Percentiles rank a stretch among this genome's conserved stretches.
Conservation (phyloP, 129 eudicot species). For the Flaveria bidentis region DNA sequence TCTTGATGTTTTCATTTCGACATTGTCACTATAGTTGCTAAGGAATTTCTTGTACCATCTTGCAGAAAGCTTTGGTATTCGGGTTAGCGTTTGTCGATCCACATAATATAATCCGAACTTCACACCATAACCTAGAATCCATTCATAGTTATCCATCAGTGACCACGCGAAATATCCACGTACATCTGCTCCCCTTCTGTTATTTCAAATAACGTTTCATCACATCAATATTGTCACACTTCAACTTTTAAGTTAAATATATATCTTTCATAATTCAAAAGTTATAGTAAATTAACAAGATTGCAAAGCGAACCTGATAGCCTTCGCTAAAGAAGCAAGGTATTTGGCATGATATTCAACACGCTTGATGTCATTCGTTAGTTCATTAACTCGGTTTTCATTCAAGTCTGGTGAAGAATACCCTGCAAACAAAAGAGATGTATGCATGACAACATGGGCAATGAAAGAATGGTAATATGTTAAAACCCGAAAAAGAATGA, state of each 20-base stretch:
- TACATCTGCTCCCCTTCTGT: constrained; percentile 73
- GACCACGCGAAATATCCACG: constrained; percentile 78
- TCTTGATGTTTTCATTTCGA: no score
- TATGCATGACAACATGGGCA: neutral
- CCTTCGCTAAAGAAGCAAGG: constrained; percentile 54
- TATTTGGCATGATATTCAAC: constrained; percentile 50
- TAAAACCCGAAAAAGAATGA: neutral
- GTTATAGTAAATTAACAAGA: neutral
- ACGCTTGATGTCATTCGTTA: constrained; percentile 54
- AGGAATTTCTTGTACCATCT: no score
- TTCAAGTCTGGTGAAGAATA: constrained; percentile 39
- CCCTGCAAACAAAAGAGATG: constrained; percentile 35
- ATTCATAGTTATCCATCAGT: constrained; percentile 71
- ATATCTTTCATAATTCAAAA: neutral
- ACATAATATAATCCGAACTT: constrained; percentile 66
- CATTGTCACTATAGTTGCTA: no score
- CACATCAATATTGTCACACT: neutral
- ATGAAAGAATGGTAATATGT: neutral
- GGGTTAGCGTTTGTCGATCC: constrained; percentile 46
- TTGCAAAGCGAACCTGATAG: constrained; percentile 53
- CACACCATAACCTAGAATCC: constrained; percentile 50
- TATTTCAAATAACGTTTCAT: neutral
- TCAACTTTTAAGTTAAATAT: neutral
- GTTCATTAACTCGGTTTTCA: constrained; percentile 23
- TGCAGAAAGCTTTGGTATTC: constrained; percentile 68